A percentile compares a stretch with the other conserved stretches of the same genome.
These are phyloP conservation scores for Plasmodium cynomolgi DNA, from an alignment of 169 alveolate genomes.

Conservation along the genomic window DNA sequence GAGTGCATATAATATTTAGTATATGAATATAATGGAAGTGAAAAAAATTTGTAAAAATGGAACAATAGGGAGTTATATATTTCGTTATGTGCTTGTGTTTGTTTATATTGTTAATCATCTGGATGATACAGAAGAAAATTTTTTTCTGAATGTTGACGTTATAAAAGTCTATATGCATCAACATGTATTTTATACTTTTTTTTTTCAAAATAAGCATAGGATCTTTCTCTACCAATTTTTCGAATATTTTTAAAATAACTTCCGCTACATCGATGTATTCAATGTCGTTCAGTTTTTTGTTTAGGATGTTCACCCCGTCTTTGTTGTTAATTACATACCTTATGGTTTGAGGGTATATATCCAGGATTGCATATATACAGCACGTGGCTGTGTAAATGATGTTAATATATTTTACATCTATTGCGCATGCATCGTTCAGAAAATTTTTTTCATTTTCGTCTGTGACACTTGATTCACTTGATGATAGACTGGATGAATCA, in stretches of 20 bases:
- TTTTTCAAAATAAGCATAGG: constrained; percentile 75
- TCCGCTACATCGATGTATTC: constrained; percentile 77
- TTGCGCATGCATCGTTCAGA: constrained; percentile 28
- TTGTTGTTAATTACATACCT: constrained; percentile 54
- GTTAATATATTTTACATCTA: constrained; percentile 64
- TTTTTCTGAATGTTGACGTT: constrained; percentile 73
- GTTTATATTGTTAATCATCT: constrained; percentile 72
- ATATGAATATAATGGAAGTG: constrained; percentile 71
- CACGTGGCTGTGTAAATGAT: constrained; percentile 74
- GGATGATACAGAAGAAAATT: constrained; percentile 75
- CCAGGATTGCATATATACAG: constrained; percentile 62
- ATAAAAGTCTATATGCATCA: constrained; percentile 75
- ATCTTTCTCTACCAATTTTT: constrained; percentile 72
- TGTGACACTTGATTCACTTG: constrained; percentile 50
- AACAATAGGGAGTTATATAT: constrained; percentile 72
- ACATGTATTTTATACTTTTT: constrained; percentile 72
- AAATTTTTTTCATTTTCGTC: constrained; percentile 44
- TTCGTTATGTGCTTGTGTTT: constrained; percentile 68
- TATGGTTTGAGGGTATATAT: constrained; percentile 55
- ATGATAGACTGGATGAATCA: constrained; percentile 37
- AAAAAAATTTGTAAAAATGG: constrained; percentile 51
- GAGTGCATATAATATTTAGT: constrained; percentile 72
- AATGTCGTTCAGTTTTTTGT: constrained; percentile 67
- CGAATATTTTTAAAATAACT: constrained; percentile 69
- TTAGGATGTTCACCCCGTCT: constrained; percentile 55